Percentiles rank a stretch among this genome's conserved stretches.
These are phyloP conservation scores for Aspergillus clavatus DNA, from an alignment of 2,329 filamentous ascomycete species.

Conservation along the genomic window DNA sequence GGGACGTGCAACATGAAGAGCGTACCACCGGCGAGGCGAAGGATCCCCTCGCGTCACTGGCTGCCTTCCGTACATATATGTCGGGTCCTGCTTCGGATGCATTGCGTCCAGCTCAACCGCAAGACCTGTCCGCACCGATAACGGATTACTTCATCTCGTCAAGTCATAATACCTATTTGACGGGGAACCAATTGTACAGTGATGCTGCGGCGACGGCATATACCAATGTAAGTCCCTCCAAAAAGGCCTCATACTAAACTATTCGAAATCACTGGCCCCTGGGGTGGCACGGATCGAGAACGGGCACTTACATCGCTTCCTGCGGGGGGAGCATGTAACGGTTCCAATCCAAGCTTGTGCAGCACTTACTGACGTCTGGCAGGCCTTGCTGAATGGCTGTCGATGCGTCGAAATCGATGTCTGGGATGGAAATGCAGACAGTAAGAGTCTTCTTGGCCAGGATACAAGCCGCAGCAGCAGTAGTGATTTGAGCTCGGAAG, in stretches of 20 bases:
- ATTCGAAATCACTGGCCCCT: not conserved
- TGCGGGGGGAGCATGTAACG: not conserved
- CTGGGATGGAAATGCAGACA: conserved; percentile 66
- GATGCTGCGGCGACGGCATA: conserved; percentile 74
- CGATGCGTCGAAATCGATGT: conserved; percentile 94
- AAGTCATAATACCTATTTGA: conserved; percentile 90
- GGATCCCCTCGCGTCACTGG: conserved; percentile 30
- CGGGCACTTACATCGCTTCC: not conserved
- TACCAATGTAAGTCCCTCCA: conserved; percentile 59
- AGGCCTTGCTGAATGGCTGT: conserved; percentile 72
- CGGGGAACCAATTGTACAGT: conserved; percentile 78
- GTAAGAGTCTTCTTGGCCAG: conserved; percentile 26
- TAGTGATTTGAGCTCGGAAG: conserved; percentile 22
- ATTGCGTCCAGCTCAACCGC: conserved; percentile 35
- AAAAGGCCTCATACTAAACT: not conserved
- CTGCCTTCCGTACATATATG: conserved; percentile 47
- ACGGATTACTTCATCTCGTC: conserved; percentile 92
- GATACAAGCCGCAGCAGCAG: conserved; percentile 34
- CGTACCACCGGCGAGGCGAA: not conserved
- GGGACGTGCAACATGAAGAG: conserved; percentile 19
- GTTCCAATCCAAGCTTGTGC: not conserved
- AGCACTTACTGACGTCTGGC: conserved; percentile 3
- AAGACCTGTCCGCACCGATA: conserved; percentile 63
- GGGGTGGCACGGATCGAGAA: not conserved
- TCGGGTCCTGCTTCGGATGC: conserved; percentile 43